A percentile compares a stretch with the other conserved stretches of the same genome.
phyloP scores from a whole-genome alignment of 2,329 filamentous ascomycete species.

The Penicillium crustosum region DNA sequence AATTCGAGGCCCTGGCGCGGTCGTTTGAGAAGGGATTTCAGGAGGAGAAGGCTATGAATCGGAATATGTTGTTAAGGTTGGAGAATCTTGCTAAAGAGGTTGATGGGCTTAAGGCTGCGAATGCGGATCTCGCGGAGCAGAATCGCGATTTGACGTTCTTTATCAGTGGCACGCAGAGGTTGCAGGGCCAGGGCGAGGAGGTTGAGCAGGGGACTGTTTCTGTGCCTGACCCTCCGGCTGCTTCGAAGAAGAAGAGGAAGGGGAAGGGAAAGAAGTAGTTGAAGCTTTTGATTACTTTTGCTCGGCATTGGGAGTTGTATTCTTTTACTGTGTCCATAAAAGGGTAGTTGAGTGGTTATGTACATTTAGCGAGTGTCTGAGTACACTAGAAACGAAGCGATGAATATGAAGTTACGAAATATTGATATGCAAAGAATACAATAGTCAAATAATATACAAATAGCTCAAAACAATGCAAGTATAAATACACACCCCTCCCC shows the following conservation, averaged over 20 bases:
- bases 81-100: slow-evolving; percentile 64
- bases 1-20: slow-evolving; percentile 73
- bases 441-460: neutral
- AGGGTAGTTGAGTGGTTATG: neutral
- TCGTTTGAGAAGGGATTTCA: slow-evolving; percentile 72
- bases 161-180: slow-evolving; percentile 77
- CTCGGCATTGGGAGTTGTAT: neutral
- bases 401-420: neutral
- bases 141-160: slow-evolving; percentile 87
- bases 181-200: slow-evolving; percentile 71
- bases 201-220: slow-evolving; percentile 70
- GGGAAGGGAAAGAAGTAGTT: slow-evolving; percentile 23
- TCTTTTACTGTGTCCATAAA: neutral
- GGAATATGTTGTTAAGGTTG: slow-evolving; percentile 76
- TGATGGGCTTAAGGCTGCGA: slow-evolving; percentile 58
- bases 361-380: neutral
- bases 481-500: neutral
- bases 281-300: neutral
- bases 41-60: slow-evolving; percentile 83
- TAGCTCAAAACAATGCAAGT: neutral
- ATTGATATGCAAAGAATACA: neutral
- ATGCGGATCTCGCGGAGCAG: slow-evolving; percentile 75
- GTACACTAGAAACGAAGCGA: neutral
- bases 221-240: slow-evolving; percentile 57
- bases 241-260: slow-evolving; percentile 45